Base-by-base conservation (phyloP, 768 basidiomycete genomes). In the Tulasnella sp. region DNA sequence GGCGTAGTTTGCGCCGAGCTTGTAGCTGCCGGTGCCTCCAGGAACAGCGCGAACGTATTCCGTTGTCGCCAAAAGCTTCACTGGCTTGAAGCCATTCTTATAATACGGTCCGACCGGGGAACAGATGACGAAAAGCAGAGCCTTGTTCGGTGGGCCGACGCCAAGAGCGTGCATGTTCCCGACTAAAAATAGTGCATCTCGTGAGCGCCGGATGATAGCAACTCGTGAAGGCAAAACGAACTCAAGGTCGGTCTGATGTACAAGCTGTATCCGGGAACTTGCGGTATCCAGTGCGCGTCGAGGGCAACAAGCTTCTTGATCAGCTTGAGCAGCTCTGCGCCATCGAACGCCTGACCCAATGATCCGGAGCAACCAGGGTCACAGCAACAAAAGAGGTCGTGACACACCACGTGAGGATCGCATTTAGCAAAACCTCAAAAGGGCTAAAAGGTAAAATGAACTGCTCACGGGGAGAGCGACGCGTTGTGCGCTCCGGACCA, bases 251-350 rank as follows among this genome's bases (percentile, higher is more conserved):
- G 92, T 78, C 96, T 91, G 80, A 99, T 90, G 84, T 98, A 99
- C 76, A 99, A 84, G 84, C 94, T 96, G 85, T 97, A 91, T 20
- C 95, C 95, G 10, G 92, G 89, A 81, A 92, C 90, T 77, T 89
- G 88, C 23, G 97, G 97, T 81, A 99, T 93, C 96, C 96, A 99
- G 79, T 93, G 88, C 80, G 90, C 90, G 82, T 98, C 96, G 69
- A 94, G 82, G 26, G 88, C 88, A 81, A 98, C 86, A 81, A 99
- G 92, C 84, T 91, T 87, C 87, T 95, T 95, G 83, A 99, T 92
- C 75, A 95, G 88, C 76, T 91, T 88, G 1, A 92, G 85, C 48
- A 97, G 85, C 16, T 90, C 89, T 74, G 91, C 88, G 23, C 91
- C 92, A 81, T 95, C 85, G 83, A 98, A 99, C 5, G 87, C 88